Evolutionary conservation across 2,329 filamentous ascomycete genomes (phyloP).

Genomic region (Stagonosporopsis rhizophila): DNA sequence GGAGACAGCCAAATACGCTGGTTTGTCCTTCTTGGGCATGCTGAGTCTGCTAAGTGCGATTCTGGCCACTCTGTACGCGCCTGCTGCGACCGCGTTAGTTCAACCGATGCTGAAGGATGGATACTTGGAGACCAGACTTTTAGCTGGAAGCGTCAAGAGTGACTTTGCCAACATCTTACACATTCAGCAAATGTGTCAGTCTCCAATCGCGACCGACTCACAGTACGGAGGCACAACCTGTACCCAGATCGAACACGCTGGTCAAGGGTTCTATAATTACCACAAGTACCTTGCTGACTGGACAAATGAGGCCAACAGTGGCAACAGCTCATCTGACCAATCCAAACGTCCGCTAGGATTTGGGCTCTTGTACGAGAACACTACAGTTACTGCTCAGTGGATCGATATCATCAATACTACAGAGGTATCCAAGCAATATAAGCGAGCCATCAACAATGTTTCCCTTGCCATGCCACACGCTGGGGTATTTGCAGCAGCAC

Average conservation of each 20-base stretch:
- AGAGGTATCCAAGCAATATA: constrained; percentile 56
- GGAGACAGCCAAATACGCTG: constrained; percentile 69
- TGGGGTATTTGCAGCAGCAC: constrained; percentile 70
- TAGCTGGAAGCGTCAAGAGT: constrained; percentile 65
- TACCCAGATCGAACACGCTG: constrained; percentile 72
- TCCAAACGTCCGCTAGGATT: constrained; percentile 64
- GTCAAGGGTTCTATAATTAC: constrained; percentile 74
- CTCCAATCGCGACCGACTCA: constrained; percentile 60
- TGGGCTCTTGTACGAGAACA: constrained; percentile 74
- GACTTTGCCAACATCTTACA: constrained; percentile 70
- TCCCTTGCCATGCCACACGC: constrained; percentile 80
- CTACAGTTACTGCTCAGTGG: constrained; percentile 73
- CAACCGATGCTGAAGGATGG: constrained; percentile 73
- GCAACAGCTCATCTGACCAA: constrained; percentile 55
- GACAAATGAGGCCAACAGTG: constrained; percentile 56
- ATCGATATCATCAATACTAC: constrained; percentile 66
- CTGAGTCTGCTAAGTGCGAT: constrained; percentile 70
- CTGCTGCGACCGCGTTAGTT: constrained; percentile 77
- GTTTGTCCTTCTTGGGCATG: constrained; percentile 67
- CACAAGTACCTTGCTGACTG: constrained; percentile 66
- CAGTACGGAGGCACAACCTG: constrained; percentile 63
- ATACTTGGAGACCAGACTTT: constrained; percentile 54
- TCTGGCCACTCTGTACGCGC: constrained; percentile 75
- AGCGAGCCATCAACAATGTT: constrained; percentile 74
- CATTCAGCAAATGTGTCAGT: constrained; percentile 64